Conservation (phyloP, 371 early-diverging fungal species). For the Haplosporangium sp. region DNA sequence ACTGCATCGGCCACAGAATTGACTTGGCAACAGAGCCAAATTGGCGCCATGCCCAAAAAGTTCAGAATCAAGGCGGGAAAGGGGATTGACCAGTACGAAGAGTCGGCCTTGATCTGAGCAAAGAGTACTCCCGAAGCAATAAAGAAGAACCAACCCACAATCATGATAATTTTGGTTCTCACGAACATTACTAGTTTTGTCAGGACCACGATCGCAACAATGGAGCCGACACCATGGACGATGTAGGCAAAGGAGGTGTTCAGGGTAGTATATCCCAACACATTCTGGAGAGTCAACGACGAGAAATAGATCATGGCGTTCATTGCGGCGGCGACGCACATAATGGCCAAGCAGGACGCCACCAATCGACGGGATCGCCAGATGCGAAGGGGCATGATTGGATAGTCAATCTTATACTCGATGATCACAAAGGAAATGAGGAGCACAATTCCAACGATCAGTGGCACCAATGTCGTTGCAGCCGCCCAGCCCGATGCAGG, state of each 20-base stretch:
- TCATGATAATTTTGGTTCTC: constrained; percentile 17
- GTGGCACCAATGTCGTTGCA: constrained; percentile 3
- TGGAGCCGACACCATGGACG: constrained; percentile 23
- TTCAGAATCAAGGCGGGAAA: constrained; percentile 23
- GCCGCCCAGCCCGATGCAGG: constrained; percentile 17
- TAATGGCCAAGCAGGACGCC: constrained; percentile 3
- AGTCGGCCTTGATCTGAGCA: constrained; percentile 11
- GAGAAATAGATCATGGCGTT: constrained; percentile 16
- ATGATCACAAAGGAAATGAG: constrained; percentile 4
- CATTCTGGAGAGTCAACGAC: constrained; percentile 24
- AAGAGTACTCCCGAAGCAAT: constrained; percentile 13
- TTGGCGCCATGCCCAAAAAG: constrained; percentile 9
- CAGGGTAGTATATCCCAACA: constrained; percentile 42
- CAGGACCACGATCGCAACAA: not conserved
- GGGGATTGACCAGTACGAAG: constrained; percentile 22
- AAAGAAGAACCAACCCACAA: constrained; percentile 18
- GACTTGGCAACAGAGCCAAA: constrained; percentile 23
- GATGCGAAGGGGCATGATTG: constrained; percentile 18
- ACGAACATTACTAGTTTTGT: not conserved
- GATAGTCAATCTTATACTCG: too few species aligned
- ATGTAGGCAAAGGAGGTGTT: constrained; percentile 30
- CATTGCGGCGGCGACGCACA: constrained; percentile 1
- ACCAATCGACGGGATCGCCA: too few species aligned
- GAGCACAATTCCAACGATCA: constrained; percentile 10
- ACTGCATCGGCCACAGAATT: constrained; percentile 27